Conservation (phyloP, 2,329 filamentous ascomycete species). For the Teratosphaeria epicoccoides region DNA sequence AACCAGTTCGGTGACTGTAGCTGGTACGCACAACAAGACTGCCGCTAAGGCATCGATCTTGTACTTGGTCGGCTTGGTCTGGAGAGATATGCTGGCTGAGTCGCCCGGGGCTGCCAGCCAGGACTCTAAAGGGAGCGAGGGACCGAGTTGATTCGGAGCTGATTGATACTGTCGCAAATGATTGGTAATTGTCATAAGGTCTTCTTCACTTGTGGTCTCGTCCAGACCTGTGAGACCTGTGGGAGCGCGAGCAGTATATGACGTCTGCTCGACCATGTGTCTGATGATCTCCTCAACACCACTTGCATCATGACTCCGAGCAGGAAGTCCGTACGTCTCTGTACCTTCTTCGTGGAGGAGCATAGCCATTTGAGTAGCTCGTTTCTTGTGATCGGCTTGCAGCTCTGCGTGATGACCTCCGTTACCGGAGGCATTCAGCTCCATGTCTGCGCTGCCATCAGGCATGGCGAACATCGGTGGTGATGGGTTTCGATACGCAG, state of each 20-base stretch:
- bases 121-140: not conserved
- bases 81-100: not conserved
- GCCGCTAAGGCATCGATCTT: conserved; percentile 8
- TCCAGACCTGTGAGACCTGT: not conserved
- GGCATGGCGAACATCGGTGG: conserved; percentile 1
- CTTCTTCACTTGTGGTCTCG: not conserved
- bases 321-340: not conserved
- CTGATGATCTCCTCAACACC: not conserved
- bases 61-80: not conserved
- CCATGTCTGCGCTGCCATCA: not conserved
- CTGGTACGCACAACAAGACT: conserved; percentile 7
- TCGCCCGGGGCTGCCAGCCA: not conserved
- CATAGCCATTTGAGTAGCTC: not conserved
- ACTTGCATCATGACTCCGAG: not conserved
- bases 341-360: not conserved
- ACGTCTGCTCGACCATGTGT: not conserved
- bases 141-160: not conserved
- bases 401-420: not conserved
- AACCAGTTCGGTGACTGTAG: conserved; percentile 5
- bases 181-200: not conserved
- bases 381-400: not conserved
- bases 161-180: not conserved
- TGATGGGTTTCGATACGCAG: not conserved
- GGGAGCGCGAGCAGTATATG: not conserved
- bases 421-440: not conserved